Evolutionary conservation across 2,329 filamentous ascomycete genomes (phyloP).

Genomic region (Arachnomyces sp.): DNA sequence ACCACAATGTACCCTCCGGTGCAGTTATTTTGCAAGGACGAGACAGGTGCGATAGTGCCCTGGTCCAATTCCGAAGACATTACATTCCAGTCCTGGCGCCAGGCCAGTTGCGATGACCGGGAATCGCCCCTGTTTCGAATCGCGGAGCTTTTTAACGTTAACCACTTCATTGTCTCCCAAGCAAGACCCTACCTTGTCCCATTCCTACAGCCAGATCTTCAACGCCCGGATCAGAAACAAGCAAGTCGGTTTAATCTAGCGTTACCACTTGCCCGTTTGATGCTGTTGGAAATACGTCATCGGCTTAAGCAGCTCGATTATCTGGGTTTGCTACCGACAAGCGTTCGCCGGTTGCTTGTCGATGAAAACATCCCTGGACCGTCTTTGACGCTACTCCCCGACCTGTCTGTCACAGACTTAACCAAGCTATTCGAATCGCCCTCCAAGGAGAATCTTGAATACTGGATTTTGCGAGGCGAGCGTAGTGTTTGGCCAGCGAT

Average conservation of each 20-base stretch:
- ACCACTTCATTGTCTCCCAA: conserved; percentile 92
- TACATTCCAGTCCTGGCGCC: conserved; percentile 61
- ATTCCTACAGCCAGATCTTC: conserved; percentile 72
- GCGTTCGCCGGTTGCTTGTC: conserved; percentile 66
- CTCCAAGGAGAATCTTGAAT: conserved; percentile 63
- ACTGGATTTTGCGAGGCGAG: conserved; percentile 82
- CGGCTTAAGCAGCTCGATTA: conserved; percentile 73
- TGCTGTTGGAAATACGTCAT: conserved; percentile 70
- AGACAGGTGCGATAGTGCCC: conserved; percentile 61
- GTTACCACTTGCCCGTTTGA: conserved; percentile 52
- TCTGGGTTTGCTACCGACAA: conserved; percentile 60
- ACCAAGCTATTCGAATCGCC: conserved; percentile 73
- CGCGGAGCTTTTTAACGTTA: conserved; percentile 80
- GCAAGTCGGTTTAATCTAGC: conserved; percentile 51
- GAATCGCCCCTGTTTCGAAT: conserved; percentile 63
- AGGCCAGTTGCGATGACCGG: conserved; percentile 56
- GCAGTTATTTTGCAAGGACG: conserved; percentile 69
- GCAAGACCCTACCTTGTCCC: conserved; percentile 83
- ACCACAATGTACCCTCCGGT: conserved; percentile 57
- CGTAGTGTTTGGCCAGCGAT: conserved; percentile 85
- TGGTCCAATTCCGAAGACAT: conserved; percentile 58
- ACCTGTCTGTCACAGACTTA: conserved; percentile 66
- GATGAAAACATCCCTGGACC: conserved; percentile 75
- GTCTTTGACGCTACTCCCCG: conserved; percentile 72
- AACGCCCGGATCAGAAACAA: conserved; percentile 58